Evolutionary conservation across 805 yeast species (phyloP), one percentile per base, ranked within the genome.

Genomic region (Torulaspora microellipsoides): DNA sequence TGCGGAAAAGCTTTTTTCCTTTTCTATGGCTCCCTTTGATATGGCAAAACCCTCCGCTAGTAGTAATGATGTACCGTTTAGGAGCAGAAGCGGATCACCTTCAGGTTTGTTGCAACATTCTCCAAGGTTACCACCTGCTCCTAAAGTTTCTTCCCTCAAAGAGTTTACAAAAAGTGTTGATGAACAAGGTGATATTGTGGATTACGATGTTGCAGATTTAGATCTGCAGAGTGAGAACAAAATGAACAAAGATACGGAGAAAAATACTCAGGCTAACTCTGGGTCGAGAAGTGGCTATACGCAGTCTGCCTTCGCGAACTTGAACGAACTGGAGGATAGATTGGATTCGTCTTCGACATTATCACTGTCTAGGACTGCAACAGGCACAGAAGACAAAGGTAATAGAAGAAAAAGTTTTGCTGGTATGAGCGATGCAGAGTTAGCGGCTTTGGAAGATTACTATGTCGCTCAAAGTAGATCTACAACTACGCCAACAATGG

Each of bases 311-410:
- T 65, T 63, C 36, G 55, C 64, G 3, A 60, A 65, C 29, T 43
- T 64, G 39, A 58, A 59, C 39, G 69, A 65, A 51, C 50, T 61
- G 7, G 69, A 65, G 43, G 69, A 65, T 49, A 51, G 59, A 43
- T 38, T 49, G 15, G 47, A 47, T 28, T 33, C 47, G 11, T 27
- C 20, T 33, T 27, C 37, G 25, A 40, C 27, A 3, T 14, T 28
- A 17, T 20, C 33, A 14, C 15, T 29, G n/a, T 8, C 31, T 12
- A 27, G 15, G 9, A 38, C 35, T 35, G 8, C 33, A 27, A 28
- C 36, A 23, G 37, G 25, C 5, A 36, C 35, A 13, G 31, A 37
- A n/a, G 38, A 34, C 2, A 45, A 27, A 13, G 47, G 38, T 27
- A 20, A 43, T 1, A 49, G 46, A 13, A 53, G 51, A 28, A 63